Evolutionary conservation across 257 asterid genomes (phyloP), one percentile per base, ranked within the genome.

Genomic region (Solanum corneliomulleri): DNA sequence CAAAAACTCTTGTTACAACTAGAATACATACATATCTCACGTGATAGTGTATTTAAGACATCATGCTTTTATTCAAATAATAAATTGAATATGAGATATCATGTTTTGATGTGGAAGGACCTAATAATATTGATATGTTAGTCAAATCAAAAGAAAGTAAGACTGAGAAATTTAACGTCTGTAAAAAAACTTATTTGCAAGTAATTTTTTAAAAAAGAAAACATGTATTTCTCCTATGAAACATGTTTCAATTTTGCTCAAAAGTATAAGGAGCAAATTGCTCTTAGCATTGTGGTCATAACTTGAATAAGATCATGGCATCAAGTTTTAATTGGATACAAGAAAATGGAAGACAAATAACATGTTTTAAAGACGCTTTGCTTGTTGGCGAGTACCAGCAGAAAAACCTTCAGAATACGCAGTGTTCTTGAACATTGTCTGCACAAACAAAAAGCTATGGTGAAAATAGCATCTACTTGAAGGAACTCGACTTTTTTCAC

Each of bases 351-450:
- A 31, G 45, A 60, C 29, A 20, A 81, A 81, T 37, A 29, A 8
- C n/a, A 35, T 41, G 18, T 80, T 76, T 89, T 88, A 93, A 88
- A 74, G 80, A 87, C 93, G 90, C 88, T 90, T 93, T 6, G 91
- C 91, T 86, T 93, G 96, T 31, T 58, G 87, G 45, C 75, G 89
- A 81, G 76, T 91, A n/a, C 95, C 96, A 56, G 94, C 95, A 29
- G 52, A 60, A 89, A 93, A 94, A 68, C 98, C 98, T 91, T 94
- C 98, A 58, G 98, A 89, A 88, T 93, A 94, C 12, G 98, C 95
- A 39, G 90, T 84, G 90, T 93, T 93, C 96, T 94, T 94, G 93
- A 92, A 93, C 20, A 91, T 91, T 6, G 89, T 92, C 96, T 93
- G 96, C 92, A 85, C 66, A 86, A 4, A 6, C 20, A 81, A 81